Evolutionary conservation across 2,329 filamentous ascomycete species (phyloP), one percentile per base, ranked within the genome.

Genomic region (Stemphylium beticola): DNA sequence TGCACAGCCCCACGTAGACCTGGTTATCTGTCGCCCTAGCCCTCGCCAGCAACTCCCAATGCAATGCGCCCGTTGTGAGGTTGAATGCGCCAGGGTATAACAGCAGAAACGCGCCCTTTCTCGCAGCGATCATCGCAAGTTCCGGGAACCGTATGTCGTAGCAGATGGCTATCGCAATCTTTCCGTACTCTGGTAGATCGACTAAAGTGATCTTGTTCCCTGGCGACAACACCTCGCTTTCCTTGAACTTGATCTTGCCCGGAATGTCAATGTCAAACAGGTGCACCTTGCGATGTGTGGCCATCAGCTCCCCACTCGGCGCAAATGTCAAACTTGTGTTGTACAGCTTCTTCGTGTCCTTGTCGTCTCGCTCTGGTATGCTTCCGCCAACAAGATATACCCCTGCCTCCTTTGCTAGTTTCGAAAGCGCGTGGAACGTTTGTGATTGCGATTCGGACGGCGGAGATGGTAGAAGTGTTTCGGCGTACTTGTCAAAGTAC

Each of bases 1-100:
- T 95, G 79, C 95, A 99, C 74, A 99, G 78, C 31, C 87, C 95
- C 11, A 98, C 92, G 75, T 96, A 98, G 9, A 96, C 80, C 81
- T 99, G 92, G 73, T 98, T 98, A 72, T 99, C 93, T 66, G 96
- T 83, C 4, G 93, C 95, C 58, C 95, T 82, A 12, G 90, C 92
- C 62, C 91, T 85, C 1, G 88, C 93, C 67, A 90, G 85, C 62
- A 99, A 79, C 53, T 87, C 84, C 95, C 95, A 99, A 77, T 99
- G 95, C 74, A 98, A 77, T 5, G 90, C 88, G 0, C 95, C 95
- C 0, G 95, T 99, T 0, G 92, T 96, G 56, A 90, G 82, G 77
- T 98, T 99, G 82, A 99, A 99, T 1, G 95, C 95, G n/a, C 92
- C 95, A 0, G 95, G 95, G 76, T 97, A 98, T 15, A 98, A 74